Conservation (phyloP, 1,139 yeast species). For the Geotrichum aggregatum region DNA sequence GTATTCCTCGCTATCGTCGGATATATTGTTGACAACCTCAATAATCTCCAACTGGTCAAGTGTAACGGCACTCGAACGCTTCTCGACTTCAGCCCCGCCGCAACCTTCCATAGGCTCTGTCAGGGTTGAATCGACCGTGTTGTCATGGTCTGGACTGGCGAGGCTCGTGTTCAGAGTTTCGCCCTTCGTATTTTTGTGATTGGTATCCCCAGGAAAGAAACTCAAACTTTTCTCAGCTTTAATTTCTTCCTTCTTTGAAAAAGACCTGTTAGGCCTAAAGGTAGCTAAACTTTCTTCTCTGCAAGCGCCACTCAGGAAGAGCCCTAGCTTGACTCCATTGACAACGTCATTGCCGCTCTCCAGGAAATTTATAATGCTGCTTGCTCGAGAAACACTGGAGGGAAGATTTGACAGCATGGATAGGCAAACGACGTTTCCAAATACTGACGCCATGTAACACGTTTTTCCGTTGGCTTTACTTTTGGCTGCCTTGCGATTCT, state of each 20-base stretch:
- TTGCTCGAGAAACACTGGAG: background rate
- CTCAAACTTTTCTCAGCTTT: too few species aligned
- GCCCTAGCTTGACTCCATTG: slow-evolving; percentile 12
- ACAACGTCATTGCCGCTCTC: slow-evolving; percentile 7
- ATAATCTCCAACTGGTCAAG: slow-evolving; percentile 1
- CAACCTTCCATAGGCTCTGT: too few species aligned
- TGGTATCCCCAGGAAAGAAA: background rate
- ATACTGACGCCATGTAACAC: slow-evolving; percentile 7
- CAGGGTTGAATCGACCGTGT: background rate
- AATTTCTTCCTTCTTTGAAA: too few species aligned
- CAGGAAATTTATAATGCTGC: slow-evolving; percentile 3
- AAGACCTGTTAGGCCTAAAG: too few species aligned
- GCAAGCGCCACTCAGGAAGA: slow-evolving; percentile 15
- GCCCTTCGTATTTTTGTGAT: background rate
- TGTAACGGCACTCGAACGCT: background rate
- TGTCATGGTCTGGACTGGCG: background rate
- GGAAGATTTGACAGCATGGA: slow-evolving; percentile 1
- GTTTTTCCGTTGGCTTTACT: background rate
- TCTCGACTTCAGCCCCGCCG: background rate
- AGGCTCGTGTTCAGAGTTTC: background rate
- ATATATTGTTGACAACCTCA: background rate
- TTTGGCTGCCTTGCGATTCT: background rate
- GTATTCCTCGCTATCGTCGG: slow-evolving; percentile 5
- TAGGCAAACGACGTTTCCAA: slow-evolving; percentile 7
- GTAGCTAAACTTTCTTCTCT: slow-evolving; percentile 6